Evolutionary conservation across 2,329 filamentous ascomycete genomes (phyloP).

Genomic region (Phyllosticta capitalensis): DNA sequence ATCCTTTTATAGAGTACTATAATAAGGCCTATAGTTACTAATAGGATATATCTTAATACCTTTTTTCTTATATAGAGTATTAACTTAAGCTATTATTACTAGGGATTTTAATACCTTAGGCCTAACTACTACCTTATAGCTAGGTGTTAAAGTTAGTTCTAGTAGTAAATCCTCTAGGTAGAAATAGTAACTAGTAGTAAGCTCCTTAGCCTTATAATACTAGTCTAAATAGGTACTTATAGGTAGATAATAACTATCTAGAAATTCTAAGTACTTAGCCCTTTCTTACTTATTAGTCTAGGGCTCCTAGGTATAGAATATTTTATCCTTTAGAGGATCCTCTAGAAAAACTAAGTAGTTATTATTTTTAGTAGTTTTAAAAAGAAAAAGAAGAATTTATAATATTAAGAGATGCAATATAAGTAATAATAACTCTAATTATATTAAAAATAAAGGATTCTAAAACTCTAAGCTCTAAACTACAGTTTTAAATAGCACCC

Average conservation of each 20-base stretch:
- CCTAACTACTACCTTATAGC: background rate
- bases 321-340: too few species aligned
- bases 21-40: background rate
- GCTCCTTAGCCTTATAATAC: too few species aligned
- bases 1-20: background rate
- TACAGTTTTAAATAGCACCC: background rate
- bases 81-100: background rate
- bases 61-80: background rate
- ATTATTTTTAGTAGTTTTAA: background rate
- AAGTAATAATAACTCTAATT: background rate
- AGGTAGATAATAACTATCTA: too few species aligned
- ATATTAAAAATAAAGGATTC: background rate
- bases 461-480: background rate
- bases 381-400: background rate
- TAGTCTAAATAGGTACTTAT: background rate
- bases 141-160: background rate
- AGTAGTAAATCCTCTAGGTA: too few species aligned
- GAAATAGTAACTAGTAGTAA: too few species aligned
- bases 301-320: too few species aligned
- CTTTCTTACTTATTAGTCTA: too few species aligned
- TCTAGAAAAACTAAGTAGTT: too few species aligned
- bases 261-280: too few species aligned
- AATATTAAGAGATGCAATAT: background rate
- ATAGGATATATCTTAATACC: background rate
- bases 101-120: background rate